Conservation (phyloP, 768 basidiomycete species). For the Hericium rajendrae region DNA sequence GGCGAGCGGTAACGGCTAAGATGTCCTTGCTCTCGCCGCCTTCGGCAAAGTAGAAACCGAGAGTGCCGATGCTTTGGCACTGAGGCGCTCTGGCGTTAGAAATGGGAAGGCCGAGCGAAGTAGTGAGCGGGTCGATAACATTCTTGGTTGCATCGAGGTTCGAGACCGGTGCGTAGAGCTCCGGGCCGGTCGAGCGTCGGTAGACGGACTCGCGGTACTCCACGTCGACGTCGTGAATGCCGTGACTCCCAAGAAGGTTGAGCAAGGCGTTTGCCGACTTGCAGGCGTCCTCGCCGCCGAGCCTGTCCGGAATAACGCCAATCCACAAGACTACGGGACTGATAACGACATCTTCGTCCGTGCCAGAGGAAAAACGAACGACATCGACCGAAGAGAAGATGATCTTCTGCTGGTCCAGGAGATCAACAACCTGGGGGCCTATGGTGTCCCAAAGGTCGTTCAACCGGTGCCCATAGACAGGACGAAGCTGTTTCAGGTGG, state of each 20-base stretch:
- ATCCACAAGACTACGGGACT: conserved; percentile 1
- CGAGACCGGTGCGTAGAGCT: not conserved
- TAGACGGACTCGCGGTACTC: not conserved
- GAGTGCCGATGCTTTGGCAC: conserved; percentile 18
- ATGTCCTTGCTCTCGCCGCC: conserved; percentile 14
- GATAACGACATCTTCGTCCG: not conserved
- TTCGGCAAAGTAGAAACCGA: conserved; percentile 18
- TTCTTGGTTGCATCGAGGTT: not conserved
- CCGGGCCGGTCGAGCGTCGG: not conserved
- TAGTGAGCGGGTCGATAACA: too few relatives aligned
- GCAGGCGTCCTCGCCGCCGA: not conserved
- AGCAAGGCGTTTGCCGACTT: not conserved
- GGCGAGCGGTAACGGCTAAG: conserved; percentile 22
- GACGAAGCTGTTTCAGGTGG: not conserved
- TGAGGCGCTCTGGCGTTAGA: not conserved
- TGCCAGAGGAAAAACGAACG: not conserved
- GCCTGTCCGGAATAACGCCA: not conserved
- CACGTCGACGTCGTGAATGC: not conserved
- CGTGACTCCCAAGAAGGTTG: not conserved
- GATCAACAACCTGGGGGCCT: not conserved
- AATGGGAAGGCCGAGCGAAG: too few relatives aligned
- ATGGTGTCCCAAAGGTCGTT: not conserved
- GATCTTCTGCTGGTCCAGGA: not conserved
- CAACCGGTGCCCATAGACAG: not conserved
- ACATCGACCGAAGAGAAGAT: not conserved